Base-by-base conservation (phyloP, 768 basidiomycete genomes). In the Suillus subalutaceus region DNA sequence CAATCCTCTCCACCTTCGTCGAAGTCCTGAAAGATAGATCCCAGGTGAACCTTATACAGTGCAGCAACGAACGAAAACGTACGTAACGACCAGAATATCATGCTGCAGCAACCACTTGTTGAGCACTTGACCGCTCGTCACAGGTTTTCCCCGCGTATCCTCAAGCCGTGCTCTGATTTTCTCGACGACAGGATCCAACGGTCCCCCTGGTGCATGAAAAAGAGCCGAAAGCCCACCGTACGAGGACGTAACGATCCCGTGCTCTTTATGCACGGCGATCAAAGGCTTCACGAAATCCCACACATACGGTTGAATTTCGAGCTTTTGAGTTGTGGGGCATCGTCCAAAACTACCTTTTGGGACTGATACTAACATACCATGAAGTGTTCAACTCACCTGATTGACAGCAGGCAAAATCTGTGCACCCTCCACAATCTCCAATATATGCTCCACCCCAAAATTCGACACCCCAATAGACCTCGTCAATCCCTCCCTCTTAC, bases 391-490 rank as follows among this genome's bases (percentile, higher is more conserved):
- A 18, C 38, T 6, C 38, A 87, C 90, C 79, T 93, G 91, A 71
- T 93, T 91, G 43, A 89, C 89, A 1, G 85, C 87, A 4, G 91
- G 91, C 41, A 82, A 85, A 68, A 88, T 75, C 43, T 77, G 79
- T 1, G 87, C 87, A 1, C 75, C 72, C 69, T 83, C 84, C 63
- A 87, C 61, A 4, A 92, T 67, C 4, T 74, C 74, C 70, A 88
- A 78, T n/a, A 93, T 79, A 57, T 88, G 76, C 1, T 79, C 73
- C 40, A 90, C 67, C 10, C 72, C 73, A 73, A 89, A 91, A 75
- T 92, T 92, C 77, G 86, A 88, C 65, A 93, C 89, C n/a, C 90
- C 90, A 62, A 90, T 90, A 73, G 30, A 65, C 65, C 43, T 35
- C 35, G 35, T 35, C 35, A 35, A 35, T 35, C 35, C 35, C 35